Conservation (phyloP, 177 flowering plant species). For the Vitis hybrid region DNA sequence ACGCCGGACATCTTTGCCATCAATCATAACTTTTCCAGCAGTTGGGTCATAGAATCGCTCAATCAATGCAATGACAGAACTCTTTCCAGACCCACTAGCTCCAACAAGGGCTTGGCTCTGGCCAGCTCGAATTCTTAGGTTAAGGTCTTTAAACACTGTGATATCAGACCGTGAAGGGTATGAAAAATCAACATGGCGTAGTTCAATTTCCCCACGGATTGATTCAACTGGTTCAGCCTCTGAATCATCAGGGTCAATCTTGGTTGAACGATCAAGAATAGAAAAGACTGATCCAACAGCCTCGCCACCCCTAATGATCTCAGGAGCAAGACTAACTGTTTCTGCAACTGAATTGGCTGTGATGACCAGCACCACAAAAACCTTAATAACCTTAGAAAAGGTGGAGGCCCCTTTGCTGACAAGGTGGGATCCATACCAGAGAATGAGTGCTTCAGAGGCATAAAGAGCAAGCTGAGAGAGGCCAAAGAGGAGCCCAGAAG, state of each 20-base stretch:
- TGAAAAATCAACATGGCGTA: slow-evolving; percentile 86
- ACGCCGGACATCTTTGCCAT: slow-evolving; percentile 81
- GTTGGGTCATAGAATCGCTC: slow-evolving; percentile 92
- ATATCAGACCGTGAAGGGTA: slow-evolving; percentile 90
- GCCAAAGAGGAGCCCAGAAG: slow-evolving; percentile 84
- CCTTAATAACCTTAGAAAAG: slow-evolving; percentile 93
- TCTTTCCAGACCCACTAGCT: slow-evolving; percentile 97
- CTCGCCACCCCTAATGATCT: slow-evolving; percentile 89
- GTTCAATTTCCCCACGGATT: slow-evolving; percentile 86
- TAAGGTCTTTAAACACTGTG: slow-evolving; percentile 72
- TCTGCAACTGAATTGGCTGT: slow-evolving; percentile 98
- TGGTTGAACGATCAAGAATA: slow-evolving; percentile 69
- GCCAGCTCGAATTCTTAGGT: slow-evolving; percentile 82
- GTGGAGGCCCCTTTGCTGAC: slow-evolving; percentile 83
- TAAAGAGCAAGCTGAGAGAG: slow-evolving; percentile 94
- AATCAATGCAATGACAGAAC: slow-evolving; percentile 85
- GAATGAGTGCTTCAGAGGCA: slow-evolving; percentile 87
- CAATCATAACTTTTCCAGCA: slow-evolving; percentile 87
- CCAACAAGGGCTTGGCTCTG: slow-evolving; percentile 97
- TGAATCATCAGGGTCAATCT: slow-evolving; percentile 88
- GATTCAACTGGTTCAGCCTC: slow-evolving; percentile 70
- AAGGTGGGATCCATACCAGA: slow-evolving; percentile 94
- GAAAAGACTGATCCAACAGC: slow-evolving; percentile 90
- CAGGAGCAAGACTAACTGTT: slow-evolving; percentile 96
- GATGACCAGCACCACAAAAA: slow-evolving; percentile 87